Evolutionary conservation across 2,329 filamentous ascomycete species (phyloP), one percentile per base, ranked within the genome.

Genomic region (Penicillium sp.): DNA sequence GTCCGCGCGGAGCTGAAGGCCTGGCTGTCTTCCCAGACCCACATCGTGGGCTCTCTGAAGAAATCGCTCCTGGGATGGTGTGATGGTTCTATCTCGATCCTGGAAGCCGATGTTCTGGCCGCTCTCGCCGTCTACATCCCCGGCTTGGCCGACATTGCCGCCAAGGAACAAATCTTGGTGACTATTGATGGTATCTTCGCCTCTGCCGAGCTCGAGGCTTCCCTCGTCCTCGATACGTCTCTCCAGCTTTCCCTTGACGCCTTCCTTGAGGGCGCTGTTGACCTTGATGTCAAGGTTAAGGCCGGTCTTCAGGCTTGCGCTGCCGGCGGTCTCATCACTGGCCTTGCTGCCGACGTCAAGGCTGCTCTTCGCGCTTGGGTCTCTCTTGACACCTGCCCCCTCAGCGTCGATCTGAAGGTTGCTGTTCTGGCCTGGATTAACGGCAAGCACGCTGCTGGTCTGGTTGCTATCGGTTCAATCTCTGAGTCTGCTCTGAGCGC

Each of bases 161-260:
- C 62, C 33, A 52, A 63, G 51, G 60, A 55, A 27, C 52, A 56
- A n/a, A 52, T 65, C 34, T 56, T 51, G 35, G 60, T 64, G 28
- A 61, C 54, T 29, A 22, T 64, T 13, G 60, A 64, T 11, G 62
- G 62, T 57, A 61, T 65, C 41, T 56, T 61, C 36, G 36, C 44
- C 14, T 37, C 55, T 12, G 34, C 53, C 32, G 50, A 55, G 12
- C 47, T 60, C 8, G 51, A 47, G 16, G 45, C 49, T n/a, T 50
- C 51, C 29, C 55, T 62, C 13, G 52, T 62, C 34, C 53, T 65
- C 22, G 58, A 50, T 39, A 44, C 47, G 20, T 51, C 51, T 17
- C 50, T 54, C 20, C 60, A 62, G 43, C 22, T 51, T 35, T 42
- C 51, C 29, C 55, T 65, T 13, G 27, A 46, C 22, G 43, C 54